Base-by-base conservation (phyloP, 306 rosid species). In the Vigna mungo region DNA sequence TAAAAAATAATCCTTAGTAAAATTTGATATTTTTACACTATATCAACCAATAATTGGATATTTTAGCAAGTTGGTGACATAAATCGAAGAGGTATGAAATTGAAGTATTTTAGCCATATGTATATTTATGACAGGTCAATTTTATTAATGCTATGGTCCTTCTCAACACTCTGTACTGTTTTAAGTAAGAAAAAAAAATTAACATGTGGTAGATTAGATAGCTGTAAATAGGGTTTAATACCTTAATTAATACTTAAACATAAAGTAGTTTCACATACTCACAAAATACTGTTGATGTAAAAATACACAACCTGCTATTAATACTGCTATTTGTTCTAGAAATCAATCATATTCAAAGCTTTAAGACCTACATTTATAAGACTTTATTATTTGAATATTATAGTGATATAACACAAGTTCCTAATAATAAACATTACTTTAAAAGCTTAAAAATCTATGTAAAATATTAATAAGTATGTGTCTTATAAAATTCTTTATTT, bases 51-150 rank as follows among this genome's bases (percentile, higher is more conserved):
- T 2, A 39, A 8, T 39, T 37, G 30, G 10, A 11, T 12, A 56
- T 60, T 74, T 44, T 30, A 47, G 47, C 15, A 75, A 6, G 52
- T 75, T 69, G 56, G 63, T 49, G 36, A 20, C 48, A 21, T 13
- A 36, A 62, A 61, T 39, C 18, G n/a, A 36, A 16, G 43, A 49
- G 64, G 5, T 51, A 20, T 13, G 37, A 17, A 63, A 34, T n/a
- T 63, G 17, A 67, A 44, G 12, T 5, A 0, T 67, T 67, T 21
- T 12, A 41, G 37, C 34, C 20, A 20, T 13, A 66, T 67, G 72
- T 55, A 23, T 67, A 67, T 14, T 43, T 43, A 44, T 67, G 72
- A 23, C 6, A 15, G 15, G 56, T 21, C 39, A 44, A 44, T 23
- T 67, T 44, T 6, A 21, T 44, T 44, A 14, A 67, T 21, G 14